These are phyloP conservation scores for Epichloe scottii DNA, from an alignment of 2,329 filamentous ascomycete genomes.

Conservation along the genomic window DNA sequence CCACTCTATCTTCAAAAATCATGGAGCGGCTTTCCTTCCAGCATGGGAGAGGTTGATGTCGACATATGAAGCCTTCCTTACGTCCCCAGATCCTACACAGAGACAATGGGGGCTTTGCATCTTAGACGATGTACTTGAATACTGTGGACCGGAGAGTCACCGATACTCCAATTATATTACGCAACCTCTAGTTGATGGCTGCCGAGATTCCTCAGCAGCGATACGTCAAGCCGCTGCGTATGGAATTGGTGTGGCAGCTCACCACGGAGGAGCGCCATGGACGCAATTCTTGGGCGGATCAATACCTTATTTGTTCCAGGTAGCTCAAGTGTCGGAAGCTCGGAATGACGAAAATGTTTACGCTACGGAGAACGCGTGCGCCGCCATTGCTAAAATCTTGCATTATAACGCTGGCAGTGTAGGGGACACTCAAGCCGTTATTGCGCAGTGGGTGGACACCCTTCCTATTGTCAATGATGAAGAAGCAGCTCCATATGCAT, in stretches of 20 bases:
- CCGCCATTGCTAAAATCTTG: slow-evolving; percentile 91
- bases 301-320: slow-evolving; percentile 72
- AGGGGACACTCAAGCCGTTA: slow-evolving; percentile 60
- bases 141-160: slow-evolving; percentile 82
- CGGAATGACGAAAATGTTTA: slow-evolving; percentile 89
- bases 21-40: slow-evolving; percentile 70
- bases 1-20: slow-evolving; percentile 97
- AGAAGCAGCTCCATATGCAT: slow-evolving; percentile 92
- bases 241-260: slow-evolving; percentile 87
- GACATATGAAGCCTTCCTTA: slow-evolving; percentile 78
- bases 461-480: slow-evolving; percentile 90
- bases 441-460: slow-evolving; percentile 79
- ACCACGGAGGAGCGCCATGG: slow-evolving; percentile 81
- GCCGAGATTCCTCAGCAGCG: slow-evolving; percentile 73
- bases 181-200: slow-evolving; percentile 73
- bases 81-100: slow-evolving; percentile 73
- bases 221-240: slow-evolving; percentile 95
- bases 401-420: slow-evolving; percentile 77
- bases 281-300: slow-evolving; percentile 73
- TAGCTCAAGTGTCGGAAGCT: slow-evolving; percentile 67
- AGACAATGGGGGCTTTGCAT: slow-evolving; percentile 99
- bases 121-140: slow-evolving; percentile 95
- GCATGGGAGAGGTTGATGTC: slow-evolving; percentile 77
- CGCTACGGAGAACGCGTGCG: slow-evolving; percentile 93
- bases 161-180: slow-evolving; percentile 79